phyloP scores from a whole-genome alignment of 192 early-diverging fungal genomes.

The Umbelopsis vinacea region DNA sequence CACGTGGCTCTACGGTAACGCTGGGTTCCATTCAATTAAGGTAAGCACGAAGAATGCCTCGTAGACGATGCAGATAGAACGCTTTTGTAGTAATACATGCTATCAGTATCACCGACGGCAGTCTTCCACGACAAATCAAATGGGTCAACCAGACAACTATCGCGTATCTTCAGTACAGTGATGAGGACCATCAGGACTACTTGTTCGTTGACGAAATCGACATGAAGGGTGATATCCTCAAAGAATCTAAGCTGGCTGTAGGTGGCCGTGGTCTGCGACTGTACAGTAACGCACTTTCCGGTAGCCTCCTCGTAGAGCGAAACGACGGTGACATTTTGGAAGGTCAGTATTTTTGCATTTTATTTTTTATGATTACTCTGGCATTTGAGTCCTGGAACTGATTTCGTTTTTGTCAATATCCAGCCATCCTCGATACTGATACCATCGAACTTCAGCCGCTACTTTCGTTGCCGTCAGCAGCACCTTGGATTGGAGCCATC shows the following conservation, averaged over 20 bases:
- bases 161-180: conserved; percentile 59
- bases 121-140: conserved; percentile 65
- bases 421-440: too few species aligned
- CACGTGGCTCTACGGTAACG: neutral
- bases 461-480: neutral
- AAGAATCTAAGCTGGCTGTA: conserved; percentile 21
- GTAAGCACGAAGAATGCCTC: neutral
- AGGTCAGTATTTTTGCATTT: neutral
- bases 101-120: neutral
- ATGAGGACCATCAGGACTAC: conserved; percentile 35
- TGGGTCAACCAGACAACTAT: conserved; percentile 61
- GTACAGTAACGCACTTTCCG: neutral
- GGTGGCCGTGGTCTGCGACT: neutral
- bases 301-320: neutral
- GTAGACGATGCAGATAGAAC: neutral
- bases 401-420: too few species aligned
- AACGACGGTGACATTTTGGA: neutral
- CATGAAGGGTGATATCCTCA: conserved; percentile 26
- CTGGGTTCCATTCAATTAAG: conserved; percentile 5
- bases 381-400: too few species aligned
- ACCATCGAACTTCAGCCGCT: neutral
- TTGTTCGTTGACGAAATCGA: conserved; percentile 50
- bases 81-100: too few species aligned
- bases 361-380: too few species aligned
- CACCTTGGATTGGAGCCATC: neutral